Evolutionary conservation across 129 eudicot species (phyloP).

Genomic region (Erigeron canadensis): DNA sequence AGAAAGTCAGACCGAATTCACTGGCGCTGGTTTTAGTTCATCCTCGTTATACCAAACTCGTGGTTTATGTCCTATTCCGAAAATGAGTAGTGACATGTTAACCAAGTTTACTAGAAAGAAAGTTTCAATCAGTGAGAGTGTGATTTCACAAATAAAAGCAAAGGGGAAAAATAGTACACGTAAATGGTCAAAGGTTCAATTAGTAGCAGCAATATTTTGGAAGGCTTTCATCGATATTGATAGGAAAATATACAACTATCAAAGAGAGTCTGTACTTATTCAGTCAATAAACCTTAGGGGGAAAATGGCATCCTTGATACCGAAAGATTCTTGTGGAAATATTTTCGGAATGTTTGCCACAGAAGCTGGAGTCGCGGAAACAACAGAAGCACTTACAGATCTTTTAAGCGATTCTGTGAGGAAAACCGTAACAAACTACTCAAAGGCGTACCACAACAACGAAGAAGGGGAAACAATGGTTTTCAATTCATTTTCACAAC

Average conservation of each 20-base stretch:
- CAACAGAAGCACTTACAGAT: background rate
- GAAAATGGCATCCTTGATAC: conserved; percentile 21
- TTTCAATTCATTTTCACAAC: conserved; percentile 18
- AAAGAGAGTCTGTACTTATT: background rate
- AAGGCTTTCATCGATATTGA: conserved; percentile 21
- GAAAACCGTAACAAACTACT: background rate
- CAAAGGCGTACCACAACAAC: conserved; percentile 3
- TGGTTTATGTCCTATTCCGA: background rate
- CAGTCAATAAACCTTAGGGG: conserved; percentile 28
- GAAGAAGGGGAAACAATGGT: conserved; percentile 20
- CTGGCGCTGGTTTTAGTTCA: background rate
- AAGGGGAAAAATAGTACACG: background rate
- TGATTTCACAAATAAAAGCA: background rate
- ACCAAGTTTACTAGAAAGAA: background rate
- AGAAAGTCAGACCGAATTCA: background rate
- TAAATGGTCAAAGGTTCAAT: conserved; percentile 12
- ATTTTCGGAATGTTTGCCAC: background rate
- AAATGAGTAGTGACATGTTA: background rate
- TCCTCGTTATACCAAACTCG: conserved; percentile 8
- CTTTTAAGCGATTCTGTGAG: background rate
- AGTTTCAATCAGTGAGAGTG: conserved; percentile 11
- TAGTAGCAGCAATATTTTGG: conserved; percentile 15
- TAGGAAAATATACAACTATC: conserved; percentile 2
- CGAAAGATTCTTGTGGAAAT: conserved; percentile 29
- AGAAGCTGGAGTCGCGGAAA: background rate